Evolutionary conservation across 2,329 filamentous ascomycete species (phyloP).

Genomic region (Ilyonectria sp.): DNA sequence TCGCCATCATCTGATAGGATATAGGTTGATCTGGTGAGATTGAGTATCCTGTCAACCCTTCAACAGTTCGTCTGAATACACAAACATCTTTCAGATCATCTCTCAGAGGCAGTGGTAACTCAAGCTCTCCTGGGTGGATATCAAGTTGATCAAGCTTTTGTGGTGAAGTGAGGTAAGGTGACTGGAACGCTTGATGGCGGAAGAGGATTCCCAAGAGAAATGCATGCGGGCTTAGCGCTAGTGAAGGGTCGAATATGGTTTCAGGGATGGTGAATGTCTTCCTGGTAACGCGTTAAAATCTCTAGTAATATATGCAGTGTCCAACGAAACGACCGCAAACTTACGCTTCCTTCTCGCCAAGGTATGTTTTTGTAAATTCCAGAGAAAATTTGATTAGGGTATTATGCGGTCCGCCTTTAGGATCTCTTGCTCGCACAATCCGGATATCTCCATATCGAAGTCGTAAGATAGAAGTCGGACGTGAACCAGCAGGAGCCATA

Average conservation of each 20-base stretch:
- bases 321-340: conserved; percentile 6
- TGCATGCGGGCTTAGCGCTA: conserved; percentile 54
- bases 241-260: conserved; percentile 53
- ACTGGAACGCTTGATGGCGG: conserved; percentile 42
- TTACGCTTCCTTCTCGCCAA: conserved; percentile 38
- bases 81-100: no score
- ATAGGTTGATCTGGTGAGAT: no score
- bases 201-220: conserved; percentile 51
- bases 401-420: conserved; percentile 32
- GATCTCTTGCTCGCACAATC: conserved; percentile 32
- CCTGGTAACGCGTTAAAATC: conserved; percentile 26
- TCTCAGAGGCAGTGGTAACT: no score
- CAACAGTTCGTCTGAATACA: no score
- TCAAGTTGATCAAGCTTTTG: no score
- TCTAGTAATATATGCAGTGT: not conserved
- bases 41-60: no score
- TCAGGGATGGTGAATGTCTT: conserved; percentile 54
- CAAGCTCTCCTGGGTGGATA: no score
- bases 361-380: conserved; percentile 45
- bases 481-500: conserved; percentile 15
- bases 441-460: conserved; percentile 36
- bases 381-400: conserved; percentile 33
- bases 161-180: conserved; percentile 22
- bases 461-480: conserved; percentile 28
- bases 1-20: no score